Evolutionary conservation across 1,284 basidiomycete genomes (phyloP), one percentile per base, ranked within the genome.

Genomic region (Trichosporon sp.): DNA sequence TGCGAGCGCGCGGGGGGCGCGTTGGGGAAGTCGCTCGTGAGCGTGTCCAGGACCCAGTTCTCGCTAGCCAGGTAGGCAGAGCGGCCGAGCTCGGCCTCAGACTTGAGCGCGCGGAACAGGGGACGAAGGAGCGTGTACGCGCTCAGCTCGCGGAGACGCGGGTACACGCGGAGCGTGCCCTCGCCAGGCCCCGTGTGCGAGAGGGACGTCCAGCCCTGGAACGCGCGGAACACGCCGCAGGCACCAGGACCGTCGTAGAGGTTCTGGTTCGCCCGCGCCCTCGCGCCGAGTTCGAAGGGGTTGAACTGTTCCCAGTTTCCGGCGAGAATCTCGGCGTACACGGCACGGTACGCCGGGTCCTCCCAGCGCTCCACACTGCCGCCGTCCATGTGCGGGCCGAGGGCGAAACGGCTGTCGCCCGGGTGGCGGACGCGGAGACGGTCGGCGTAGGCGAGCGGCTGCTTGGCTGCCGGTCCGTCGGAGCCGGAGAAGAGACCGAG

Each of bases 341-440:
- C 89, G 0, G 76, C 78, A n/a, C 90, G 84, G 78, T 89, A 91
- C 0, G 79, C 83, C 0, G 85, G 81, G 79, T 93, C 92, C 80
- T 93, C 91, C 92, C 92, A 93, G 0, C 91, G 84, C 81, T 94
- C 91, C 35, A 92, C 84, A 4, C 88, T 87, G 0, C 91, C 92
- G 0, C 90, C 90, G 77, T 94, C 92, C 65, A 91, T 86, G 77
- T 94, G 92, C 3, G 91, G 89, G 0, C 90, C 91, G 2, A 93
- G 84, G 5, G 87, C 85, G 88, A 93, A 94, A 65, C 86, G 85
- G 7, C 85, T 81, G 75, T 92, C 91, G 0, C 92, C 92, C 0
- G 92, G 91, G 40, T 87, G 86, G 4, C 92, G 87, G 61, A 94
- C 91, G 1, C 91, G 86, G 26, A 94, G 84, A 10, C 92, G 86